Base-by-base conservation (phyloP, 495 filamentous ascomycete species). In the Neurospora sp. region DNA sequence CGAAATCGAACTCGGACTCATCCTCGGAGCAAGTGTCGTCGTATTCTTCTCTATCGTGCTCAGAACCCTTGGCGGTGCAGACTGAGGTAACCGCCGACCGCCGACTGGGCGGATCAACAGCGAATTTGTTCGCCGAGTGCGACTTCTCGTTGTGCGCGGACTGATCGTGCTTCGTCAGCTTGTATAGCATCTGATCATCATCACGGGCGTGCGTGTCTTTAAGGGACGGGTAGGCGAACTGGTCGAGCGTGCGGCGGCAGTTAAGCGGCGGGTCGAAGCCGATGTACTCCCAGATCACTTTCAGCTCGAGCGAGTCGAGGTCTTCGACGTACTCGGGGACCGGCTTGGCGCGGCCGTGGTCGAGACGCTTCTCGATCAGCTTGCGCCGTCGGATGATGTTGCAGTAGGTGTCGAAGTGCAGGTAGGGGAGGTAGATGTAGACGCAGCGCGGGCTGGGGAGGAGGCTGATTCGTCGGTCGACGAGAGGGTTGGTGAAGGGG, bases 171-270 rank as follows among this genome's bases (percentile, higher is more conserved):
- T 88, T 89, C 1, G 90, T 92, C 1, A 90, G 84, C 73, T 92
- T 92, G 81, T 90, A 92, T 5, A 92, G 80, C 86, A 92, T 90
- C 77, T 92, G 90, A 42, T 92, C 90, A 66, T 89, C 88, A 54
- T 92, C 90, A 37, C 90, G 83, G 0, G 88, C 86, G 37, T 87
- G 80, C 0, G 90, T 91, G 23, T 91, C 90, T 20, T 85, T 81
- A 0, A 92, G 82, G 62, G 88, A 87, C 0, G 88, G 89, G 74
- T 92, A 91, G 0, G 89, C 89, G 71, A 86, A 92, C 76, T 92
- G 90, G 72, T 92, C 90, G 10, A 92, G 75, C 2, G 90, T 92
- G 39, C 90, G 83, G 11, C 90, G 85, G 73, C 86, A 87, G 75
- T 91, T 90, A 20, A 91, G 81, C 0, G 90, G 89, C 8, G 87